phyloP scores from a whole-genome alignment of 805 yeast genomes.

The Kregervanrija pseudodelftensis region DNA sequence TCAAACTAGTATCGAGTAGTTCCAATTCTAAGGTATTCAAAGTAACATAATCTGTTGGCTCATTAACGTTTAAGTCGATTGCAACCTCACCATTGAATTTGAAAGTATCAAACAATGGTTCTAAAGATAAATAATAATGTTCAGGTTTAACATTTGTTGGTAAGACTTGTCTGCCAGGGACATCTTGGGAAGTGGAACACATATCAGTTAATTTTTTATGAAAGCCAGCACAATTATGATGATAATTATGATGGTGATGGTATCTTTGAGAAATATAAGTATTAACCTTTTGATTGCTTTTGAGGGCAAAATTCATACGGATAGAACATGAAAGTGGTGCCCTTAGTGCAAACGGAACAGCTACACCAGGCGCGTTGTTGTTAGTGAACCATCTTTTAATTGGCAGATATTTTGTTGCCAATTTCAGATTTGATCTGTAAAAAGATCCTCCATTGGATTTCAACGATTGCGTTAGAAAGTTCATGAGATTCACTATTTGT shows the following conservation, averaged over 20 bases:
- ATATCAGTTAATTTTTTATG: conserved; percentile 6
- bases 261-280: too few relatives aligned
- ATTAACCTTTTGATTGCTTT: too few relatives aligned
- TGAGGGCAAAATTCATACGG: too few relatives aligned
- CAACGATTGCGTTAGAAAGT: too few relatives aligned
- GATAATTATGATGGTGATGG: conserved; percentile 4
- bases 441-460: too few relatives aligned
- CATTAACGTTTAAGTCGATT: conserved; percentile 41
- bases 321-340: too few relatives aligned
- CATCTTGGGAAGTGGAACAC: conserved; percentile 1
- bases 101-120: conserved; percentile 31
- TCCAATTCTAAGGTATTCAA: conserved; percentile 33
- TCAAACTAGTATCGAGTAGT: conserved; percentile 15
- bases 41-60: conserved; percentile 39
- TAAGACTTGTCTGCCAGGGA: conserved; percentile 25
- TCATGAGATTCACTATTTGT: too few relatives aligned
- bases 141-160: conserved; percentile 58
- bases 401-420: too few relatives aligned
- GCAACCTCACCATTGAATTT: conserved; percentile 46
- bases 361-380: too few relatives aligned
- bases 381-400: too few relatives aligned
- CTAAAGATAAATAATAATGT: conserved; percentile 61
- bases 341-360: too few relatives aligned
- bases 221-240: conserved; percentile 1
- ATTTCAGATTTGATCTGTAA: too few relatives aligned